A percentile compares a stretch with the other conserved stretches of the same genome.
Evolutionary conservation across 805 yeast genomes (phyloP).

Genomic region (Sugiyamaella mastotermitis): DNA sequence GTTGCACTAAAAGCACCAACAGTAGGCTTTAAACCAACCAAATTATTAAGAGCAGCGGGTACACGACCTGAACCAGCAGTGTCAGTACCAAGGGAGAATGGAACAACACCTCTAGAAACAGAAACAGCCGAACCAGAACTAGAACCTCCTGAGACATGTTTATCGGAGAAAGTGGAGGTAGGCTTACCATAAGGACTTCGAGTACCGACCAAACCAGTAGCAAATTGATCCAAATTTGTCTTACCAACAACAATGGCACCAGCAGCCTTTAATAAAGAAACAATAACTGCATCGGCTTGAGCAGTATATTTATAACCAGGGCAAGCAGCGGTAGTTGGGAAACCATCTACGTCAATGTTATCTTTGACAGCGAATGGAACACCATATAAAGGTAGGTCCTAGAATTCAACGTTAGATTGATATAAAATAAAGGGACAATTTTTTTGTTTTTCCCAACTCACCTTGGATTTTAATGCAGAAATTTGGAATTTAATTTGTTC

Average conservation of each 20-base stretch:
- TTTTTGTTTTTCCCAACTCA: constrained; percentile 5
- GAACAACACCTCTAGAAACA: constrained; percentile 85
- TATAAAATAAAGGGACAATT: constrained; percentile 2
- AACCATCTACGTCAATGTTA: constrained; percentile 80
- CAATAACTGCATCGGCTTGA: constrained; percentile 67
- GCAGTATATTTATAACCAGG: constrained; percentile 76
- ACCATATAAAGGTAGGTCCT: constrained; percentile 62
- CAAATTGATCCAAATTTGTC: constrained; percentile 94
- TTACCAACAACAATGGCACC: constrained; percentile 94
- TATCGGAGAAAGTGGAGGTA: constrained; percentile 65
- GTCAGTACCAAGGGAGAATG: constrained; percentile 88
- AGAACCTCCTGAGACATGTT: constrained; percentile 91
- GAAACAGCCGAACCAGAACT: constrained; percentile 94
- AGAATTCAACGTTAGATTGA: neutral
- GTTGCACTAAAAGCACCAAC: constrained; percentile 77
- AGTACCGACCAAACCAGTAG: constrained; percentile 94
- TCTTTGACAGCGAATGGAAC: constrained; percentile 95
- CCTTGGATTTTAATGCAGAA: constrained; percentile 44
- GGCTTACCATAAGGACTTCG: constrained; percentile 94
- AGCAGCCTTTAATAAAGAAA: constrained; percentile 63
- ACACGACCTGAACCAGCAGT: constrained; percentile 98
- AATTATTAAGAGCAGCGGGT: constrained; percentile 90
- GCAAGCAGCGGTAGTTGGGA: constrained; percentile 92
- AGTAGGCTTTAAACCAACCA: constrained; percentile 90
- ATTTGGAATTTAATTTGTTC: constrained; percentile 72